Base-by-base conservation (phyloP, 139 green algal genomes). In the Coccomyxa sp. region DNA sequence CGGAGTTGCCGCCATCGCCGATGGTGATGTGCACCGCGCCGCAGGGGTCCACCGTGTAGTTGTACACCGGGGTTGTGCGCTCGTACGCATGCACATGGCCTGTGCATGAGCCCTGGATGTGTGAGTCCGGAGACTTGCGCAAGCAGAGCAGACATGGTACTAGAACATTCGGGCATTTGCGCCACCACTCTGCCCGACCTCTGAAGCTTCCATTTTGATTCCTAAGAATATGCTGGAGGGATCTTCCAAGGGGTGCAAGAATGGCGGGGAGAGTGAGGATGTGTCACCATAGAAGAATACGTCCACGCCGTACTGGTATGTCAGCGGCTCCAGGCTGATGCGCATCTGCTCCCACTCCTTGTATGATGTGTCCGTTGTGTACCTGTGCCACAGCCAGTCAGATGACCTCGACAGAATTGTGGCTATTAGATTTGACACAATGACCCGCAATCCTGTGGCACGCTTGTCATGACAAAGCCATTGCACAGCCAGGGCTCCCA, bases 1-100 rank as follows among this genome's bases (percentile, higher is more conserved):
- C 94, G 14, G 90, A 87, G 87, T 97, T 97, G 63, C 94, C 94
- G 27, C 91, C 94, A 79, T 97, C 93, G 23, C 83, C 79, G 45
- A 87, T 84, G 58, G 83, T 87, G 71, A 96, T 88, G 88, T 96
- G 85, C 0, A 88, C 63, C 18, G 85, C 59, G 10, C 90, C 93
- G 83, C 91, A 94, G 30, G 84, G 71, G 59, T 94, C 76, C 27
- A 80, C 57, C 59, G 83, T 60, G 60, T 81, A 83, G 17, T 91
- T 67, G 66, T 86, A 91, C 30, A 95, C 91, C 13, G 80, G 82
- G 28, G 63, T n/a, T n/a, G 80, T 77, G 32, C 84, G 71, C 82
- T 91, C 88, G 45, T 89, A 90, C 0, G 79, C 66, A 68, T 91
- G 88, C 32, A 91, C 88, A 59, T 91, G 88, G 31, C 88, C 85